Percentiles rank a stretch among this genome's conserved stretches.
These are phyloP conservation scores for Colletotrichum agaves DNA, from an alignment of 2,329 filamentous ascomycete species.

Conservation along the genomic window DNA sequence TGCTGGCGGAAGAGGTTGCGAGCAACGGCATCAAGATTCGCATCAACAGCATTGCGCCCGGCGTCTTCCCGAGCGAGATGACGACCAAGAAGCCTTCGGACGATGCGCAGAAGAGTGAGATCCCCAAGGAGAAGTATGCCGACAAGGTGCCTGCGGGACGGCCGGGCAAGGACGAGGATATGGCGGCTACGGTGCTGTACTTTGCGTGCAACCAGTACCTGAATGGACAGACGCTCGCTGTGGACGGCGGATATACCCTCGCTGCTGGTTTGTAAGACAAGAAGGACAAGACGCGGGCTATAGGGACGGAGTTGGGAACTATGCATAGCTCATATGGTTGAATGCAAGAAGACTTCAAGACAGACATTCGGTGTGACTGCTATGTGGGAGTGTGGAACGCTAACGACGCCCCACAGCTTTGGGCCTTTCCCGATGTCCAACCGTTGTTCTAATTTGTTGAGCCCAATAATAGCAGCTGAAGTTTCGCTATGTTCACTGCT, in stretches of 20 bases:
- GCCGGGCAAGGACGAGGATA: constrained; percentile 76
- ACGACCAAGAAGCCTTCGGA: constrained; percentile 60
- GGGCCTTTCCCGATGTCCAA: no score
- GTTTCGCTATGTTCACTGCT: no score
- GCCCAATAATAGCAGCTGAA: no score
- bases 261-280: constrained; percentile 47
- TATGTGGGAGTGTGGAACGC: no score
- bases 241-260: constrained; percentile 58
- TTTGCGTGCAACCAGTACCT: constrained; percentile 56
- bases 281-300: neutral
- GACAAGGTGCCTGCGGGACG: constrained; percentile 71
- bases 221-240: constrained; percentile 55
- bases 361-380: no score
- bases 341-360: no score
- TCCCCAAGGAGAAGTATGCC: constrained; percentile 66
- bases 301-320: no score
- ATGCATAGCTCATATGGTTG: no score
- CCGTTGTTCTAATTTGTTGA: no score
- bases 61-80: constrained; percentile 79
- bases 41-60: constrained; percentile 78
- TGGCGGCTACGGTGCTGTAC: constrained; percentile 74
- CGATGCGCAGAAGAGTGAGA: constrained; percentile 66
- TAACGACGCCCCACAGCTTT: no score
- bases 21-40: constrained; percentile 71
- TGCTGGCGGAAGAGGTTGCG: constrained; percentile 71